These are phyloP conservation scores for Colletotrichum sp. DNA, from an alignment of 2,329 filamentous ascomycete genomes.

Conservation along the genomic window DNA sequence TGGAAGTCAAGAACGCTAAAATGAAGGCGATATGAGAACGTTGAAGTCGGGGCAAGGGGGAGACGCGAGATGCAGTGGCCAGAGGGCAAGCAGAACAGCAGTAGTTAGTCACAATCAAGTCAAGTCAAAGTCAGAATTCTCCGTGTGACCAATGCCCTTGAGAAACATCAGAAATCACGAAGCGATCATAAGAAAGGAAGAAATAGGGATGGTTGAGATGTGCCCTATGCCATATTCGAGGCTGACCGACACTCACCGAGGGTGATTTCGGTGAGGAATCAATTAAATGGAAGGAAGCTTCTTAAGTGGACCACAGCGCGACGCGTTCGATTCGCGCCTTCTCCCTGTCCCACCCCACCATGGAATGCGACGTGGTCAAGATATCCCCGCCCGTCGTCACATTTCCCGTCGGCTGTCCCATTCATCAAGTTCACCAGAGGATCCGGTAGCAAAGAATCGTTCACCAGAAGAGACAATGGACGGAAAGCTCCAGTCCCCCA, in stretches of 20 bases:
- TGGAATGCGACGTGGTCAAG: neutral
- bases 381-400: neutral
- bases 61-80: neutral
- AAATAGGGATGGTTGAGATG: neutral
- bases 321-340: neutral
- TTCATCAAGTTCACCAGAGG: neutral
- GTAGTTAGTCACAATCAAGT: neutral
- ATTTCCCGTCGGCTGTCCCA: neutral
- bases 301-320: neutral
- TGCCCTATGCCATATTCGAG: neutral
- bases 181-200: neutral
- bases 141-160: fast-evolving
- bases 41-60: fast-evolving
- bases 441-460: neutral
- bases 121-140: neutral
- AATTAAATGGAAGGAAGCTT: neutral
- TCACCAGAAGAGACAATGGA: neutral
- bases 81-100: neutral
- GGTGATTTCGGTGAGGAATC: neutral
- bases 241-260: neutral
- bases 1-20: fast-evolving
- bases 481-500: neutral
- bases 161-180: neutral
- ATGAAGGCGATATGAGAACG: fast-evolving
- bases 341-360: neutral